phyloP scores from a whole-genome alignment of 1,284 basidiomycete species.

The Phlebopus sp. region DNA sequence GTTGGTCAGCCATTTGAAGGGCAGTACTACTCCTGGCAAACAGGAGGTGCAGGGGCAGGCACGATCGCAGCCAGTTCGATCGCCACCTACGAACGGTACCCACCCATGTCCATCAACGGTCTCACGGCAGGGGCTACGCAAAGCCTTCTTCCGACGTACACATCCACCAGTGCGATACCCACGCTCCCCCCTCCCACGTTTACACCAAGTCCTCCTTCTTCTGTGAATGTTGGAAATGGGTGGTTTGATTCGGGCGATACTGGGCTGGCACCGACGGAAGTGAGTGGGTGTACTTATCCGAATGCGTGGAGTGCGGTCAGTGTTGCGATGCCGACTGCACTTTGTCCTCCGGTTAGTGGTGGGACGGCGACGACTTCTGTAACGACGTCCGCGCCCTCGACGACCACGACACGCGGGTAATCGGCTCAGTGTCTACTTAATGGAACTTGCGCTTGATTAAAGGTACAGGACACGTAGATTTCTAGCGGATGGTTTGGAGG shows the following conservation, averaged over 20 bases:
- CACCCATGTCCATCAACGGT: constrained; percentile 45
- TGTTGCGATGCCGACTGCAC: constrained; percentile 43
- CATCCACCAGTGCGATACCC: constrained; percentile 58
- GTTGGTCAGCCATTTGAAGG: constrained; percentile 49
- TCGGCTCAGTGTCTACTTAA: not conserved
- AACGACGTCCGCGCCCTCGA: constrained; percentile 1
- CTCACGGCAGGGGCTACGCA: constrained; percentile 21
- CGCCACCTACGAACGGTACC: constrained; percentile 50
- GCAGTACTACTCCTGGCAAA: constrained; percentile 66
- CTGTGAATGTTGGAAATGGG: constrained; percentile 59
- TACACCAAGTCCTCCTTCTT: constrained; percentile 44
- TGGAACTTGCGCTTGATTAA: too few species aligned
- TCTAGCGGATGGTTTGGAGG: too few species aligned
- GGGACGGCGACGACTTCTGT: not conserved
- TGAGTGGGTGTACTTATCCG: constrained; percentile 65
- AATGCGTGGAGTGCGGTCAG: constrained; percentile 57
- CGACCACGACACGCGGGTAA: not conserved
- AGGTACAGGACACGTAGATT: too few species aligned
- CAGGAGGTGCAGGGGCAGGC: constrained; percentile 73
- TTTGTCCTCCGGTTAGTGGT: constrained; percentile 42
- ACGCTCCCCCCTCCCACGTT: constrained; percentile 62
- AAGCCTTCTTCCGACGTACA: constrained; percentile 58
- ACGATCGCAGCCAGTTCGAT: constrained; percentile 50
- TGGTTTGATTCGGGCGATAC: constrained; percentile 70
- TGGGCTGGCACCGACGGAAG: constrained; percentile 49